phyloP scores from a whole-genome alignment of 225 moss, liverwort and hornwort species.

The Takakia lepidozioides region DNA sequence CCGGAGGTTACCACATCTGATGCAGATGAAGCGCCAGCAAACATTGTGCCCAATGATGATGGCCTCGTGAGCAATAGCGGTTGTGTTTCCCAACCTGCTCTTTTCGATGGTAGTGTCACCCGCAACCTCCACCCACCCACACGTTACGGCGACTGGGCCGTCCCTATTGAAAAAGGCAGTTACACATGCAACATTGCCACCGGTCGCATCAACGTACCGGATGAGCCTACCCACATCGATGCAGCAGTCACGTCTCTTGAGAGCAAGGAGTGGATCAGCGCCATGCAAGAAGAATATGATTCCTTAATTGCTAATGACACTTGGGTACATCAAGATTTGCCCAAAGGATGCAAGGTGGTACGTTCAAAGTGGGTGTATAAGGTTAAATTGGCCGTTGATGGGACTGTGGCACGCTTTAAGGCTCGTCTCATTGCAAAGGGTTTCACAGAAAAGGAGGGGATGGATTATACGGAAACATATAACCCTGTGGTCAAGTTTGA shows the following conservation, averaged over 20 bases:
- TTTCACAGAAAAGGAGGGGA: not conserved
- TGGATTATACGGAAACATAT: constrained; percentile 2
- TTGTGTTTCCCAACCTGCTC: too few relatives aligned
- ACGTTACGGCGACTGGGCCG: not conserved
- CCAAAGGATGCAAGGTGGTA: not conserved
- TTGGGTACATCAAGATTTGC: not conserved
- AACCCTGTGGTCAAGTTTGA: constrained; percentile 1
- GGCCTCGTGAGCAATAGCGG: too few relatives aligned
- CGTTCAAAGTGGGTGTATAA: constrained; percentile 8
- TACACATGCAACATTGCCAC: too few relatives aligned
- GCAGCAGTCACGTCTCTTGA: not conserved
- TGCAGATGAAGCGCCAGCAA: not conserved
- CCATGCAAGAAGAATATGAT: constrained; percentile 7
- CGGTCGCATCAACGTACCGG: not conserved
- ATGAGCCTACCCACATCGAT: not conserved
- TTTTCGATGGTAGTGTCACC: not conserved
- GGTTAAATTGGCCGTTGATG: not conserved
- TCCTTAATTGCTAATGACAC: not conserved
- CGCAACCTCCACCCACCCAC: not conserved
- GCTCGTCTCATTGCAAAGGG: constrained; percentile 10
- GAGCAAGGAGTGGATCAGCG: not conserved
- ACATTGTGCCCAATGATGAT: not conserved
- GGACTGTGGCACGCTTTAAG: too few relatives aligned
- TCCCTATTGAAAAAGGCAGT: too few relatives aligned
- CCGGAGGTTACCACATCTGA: too few relatives aligned